Evolutionary conservation across 2,329 filamentous ascomycete species (phyloP), one percentile per base, ranked within the genome.

Genomic region (Rasamsonia emersonii): DNA sequence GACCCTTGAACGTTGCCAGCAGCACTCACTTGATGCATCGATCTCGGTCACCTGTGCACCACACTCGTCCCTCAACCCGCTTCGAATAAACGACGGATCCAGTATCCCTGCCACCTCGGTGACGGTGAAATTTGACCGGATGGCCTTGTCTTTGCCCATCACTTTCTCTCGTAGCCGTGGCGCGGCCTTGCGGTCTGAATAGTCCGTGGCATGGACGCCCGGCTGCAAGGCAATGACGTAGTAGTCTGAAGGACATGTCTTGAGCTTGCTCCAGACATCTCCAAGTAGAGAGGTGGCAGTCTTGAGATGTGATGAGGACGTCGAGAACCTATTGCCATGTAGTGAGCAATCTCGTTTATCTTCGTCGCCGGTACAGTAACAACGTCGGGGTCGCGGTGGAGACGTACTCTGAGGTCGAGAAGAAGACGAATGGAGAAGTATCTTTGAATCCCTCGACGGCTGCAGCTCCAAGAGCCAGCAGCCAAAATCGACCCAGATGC

Each of bases 381-480:
- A 20, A 5, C 15, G 28, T 26, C 19, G 34, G 17, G 18, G 18
- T n/a, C 26, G 13, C 17, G 3, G 42, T n/a, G 3, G 17, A 18
- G 4, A 45, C 79, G 50, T 79, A 94, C 88, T 79, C 68, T 41
- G 81, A 73, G 27, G 81, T 89, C 18, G 89, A 95, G 58, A 93
- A 80, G 44, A 95, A 65, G 54, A 94, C 73, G 60, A 94, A 91
- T 11, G 91, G 89, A 33, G 85, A 88, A 2, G 88, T 86, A 60
- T 94, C 81, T 41, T 75, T 77, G 58, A 94, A 91, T 16, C 85
- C 88, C 40, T 76, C 65, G 26, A 71, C 77, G 15, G 70, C 68
- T 38, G 73, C 69, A 44, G 73, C 68, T 48, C 75, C 59, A 36
- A 72, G 57, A 49, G 67, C 63, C 35, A 72, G 51, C 38, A 66